Base-by-base conservation (phyloP, 495 filamentous ascomycete species). In the Jackrogersella minutella region DNA sequence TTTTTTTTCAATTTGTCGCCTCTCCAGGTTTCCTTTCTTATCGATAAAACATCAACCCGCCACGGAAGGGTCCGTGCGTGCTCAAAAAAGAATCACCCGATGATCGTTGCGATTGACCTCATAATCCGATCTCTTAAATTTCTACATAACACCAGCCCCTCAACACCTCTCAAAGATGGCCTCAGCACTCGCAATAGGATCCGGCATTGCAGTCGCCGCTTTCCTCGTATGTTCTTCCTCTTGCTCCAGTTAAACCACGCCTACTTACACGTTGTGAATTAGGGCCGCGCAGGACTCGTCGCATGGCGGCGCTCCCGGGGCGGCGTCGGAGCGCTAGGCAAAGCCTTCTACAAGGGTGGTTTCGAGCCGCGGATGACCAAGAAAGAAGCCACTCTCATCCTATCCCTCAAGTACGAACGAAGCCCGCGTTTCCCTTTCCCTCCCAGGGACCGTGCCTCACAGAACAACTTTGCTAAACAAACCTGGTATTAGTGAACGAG, bases 321-420 rank as follows among this genome's bases (percentile, higher is more conserved):
- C 72, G 88, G 89, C 69, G 82, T 89, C 58, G 87, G 87, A 62
- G 85, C 86, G n/a, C 77, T 97, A 56, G 94, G 95, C 62, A 91
- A 91, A 77, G 87, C 91, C 28, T 99, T 91, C 75, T 98, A 97
- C 83, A 98, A 97, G 78, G 95, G 95, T 70, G 95, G 95, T 30
- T 99, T 99, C 76, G 95, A 98, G 81, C 84, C 88, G 37, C 89
- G 87, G 71, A 98, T 99, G 93, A 97, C 87, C 75, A 84, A 89
- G 63, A 86, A 90, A 66, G 95, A 99, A 81, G 95, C 95, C 31
- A 82, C 92, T 22, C 79, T 99, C 74, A 98, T 99, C 53, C 81
- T 99, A 51, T 90, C 96, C 71, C 87, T 97, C 37, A 88, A 86
- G 94, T 97, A 88, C 43, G 87, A 80, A n/a, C n/a, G n/a, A n/a